Base-by-base conservation (phyloP, 1,139 yeast species). In the Saccharomyces hybrid region DNA sequence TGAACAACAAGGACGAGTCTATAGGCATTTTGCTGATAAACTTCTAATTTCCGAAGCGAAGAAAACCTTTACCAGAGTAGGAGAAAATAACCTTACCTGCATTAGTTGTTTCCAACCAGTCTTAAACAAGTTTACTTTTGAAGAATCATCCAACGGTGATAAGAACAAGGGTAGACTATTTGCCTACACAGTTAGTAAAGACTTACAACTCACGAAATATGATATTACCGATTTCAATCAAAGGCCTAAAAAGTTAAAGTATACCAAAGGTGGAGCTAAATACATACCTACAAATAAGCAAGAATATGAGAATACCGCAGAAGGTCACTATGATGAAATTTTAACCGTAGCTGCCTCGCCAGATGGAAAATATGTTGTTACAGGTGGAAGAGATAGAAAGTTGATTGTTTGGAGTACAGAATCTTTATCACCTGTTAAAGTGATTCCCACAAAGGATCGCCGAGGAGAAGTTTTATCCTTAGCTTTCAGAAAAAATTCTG, bases 381-480 rank as follows among this genome's bases (percentile, higher is more conserved):
- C 97, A 2, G 99, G 98, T 52, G 96, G 97, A 42, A 76, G 77
- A 54, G 98, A 91, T 70, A 80, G 83, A 57, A 78, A 90, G 59
- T 77, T 93, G 52, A 81, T 88, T 48, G 83, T 93, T 48, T 91
- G 97, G 96, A 85, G 91, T 57, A 77, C 86, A 25, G 96, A 88
- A 65, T 83, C 82, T 59, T 74, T 91, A 61, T 76, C 88, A 20
- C 84, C 90, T 55, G 75, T 88, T 52, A 84, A 87, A 66, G 91
- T 85, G 5, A 75, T 91, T 59, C 91, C 86, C 57, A 86, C 93
- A 1, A 78, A 78, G 54, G 86, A 82, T 62, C 78, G 83, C 56
- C 77, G 84, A 58, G 89, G 93, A 46, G 81, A 83, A 32, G 86
- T 91, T 11, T 77, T 86, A 61, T 80, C 93, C 31, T 72, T 91